phyloP scores from a whole-genome alignment of 495 filamentous ascomycete genomes.

The Tuber microsphaerosporum region DNA sequence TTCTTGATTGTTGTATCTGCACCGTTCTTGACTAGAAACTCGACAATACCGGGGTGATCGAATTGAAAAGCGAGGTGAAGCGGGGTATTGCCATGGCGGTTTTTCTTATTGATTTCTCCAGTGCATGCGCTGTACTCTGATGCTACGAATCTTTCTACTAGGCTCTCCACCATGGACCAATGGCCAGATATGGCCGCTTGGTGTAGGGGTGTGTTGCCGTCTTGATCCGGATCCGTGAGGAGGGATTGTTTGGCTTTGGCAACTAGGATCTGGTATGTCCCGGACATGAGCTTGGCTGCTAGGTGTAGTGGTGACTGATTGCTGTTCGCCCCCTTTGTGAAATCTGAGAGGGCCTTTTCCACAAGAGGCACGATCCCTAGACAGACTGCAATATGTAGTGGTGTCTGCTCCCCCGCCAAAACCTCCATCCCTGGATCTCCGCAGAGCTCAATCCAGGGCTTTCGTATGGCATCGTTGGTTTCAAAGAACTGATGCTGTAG shows the following conservation, averaged over 20 bases:
- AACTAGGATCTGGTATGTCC: background rate
- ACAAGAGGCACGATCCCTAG: background rate
- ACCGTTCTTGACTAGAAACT: background rate
- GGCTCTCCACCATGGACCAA: background rate
- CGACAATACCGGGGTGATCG: background rate
- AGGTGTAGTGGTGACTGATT: background rate
- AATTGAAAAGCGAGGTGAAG: background rate
- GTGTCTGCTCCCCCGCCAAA: background rate
- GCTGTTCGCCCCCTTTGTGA: background rate
- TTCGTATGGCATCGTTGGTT: background rate
- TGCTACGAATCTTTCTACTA: background rate
- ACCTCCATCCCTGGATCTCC: background rate
- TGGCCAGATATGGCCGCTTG: background rate
- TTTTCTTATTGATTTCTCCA: background rate
- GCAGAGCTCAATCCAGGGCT: background rate
- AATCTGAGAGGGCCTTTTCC: background rate
- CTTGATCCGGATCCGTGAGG: background rate
- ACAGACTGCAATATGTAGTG: background rate
- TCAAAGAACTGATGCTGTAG: background rate
- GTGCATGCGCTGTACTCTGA: background rate
- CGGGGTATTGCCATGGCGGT: background rate
- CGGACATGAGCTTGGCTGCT: background rate
- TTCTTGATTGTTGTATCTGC: slow-evolving; percentile 2
- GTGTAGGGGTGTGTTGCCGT: background rate
- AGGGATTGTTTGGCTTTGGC: background rate